phyloP scores from a whole-genome alignment of 2,329 filamentous ascomycete genomes.

The Fusarium drepaniforme region DNA sequence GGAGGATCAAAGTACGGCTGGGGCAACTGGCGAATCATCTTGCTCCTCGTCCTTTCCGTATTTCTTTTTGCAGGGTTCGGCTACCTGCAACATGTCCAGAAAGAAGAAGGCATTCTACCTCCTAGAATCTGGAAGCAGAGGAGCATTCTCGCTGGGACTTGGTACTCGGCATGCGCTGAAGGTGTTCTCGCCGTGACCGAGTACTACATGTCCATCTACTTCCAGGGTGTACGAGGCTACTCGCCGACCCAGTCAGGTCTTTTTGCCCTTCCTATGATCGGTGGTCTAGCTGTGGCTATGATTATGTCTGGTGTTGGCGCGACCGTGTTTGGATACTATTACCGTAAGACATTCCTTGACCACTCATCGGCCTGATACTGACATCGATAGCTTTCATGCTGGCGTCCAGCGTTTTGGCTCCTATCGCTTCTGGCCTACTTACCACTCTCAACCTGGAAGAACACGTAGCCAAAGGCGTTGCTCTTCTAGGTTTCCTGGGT shows the following conservation, averaged over 20 bases:
- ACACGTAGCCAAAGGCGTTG: slow-evolving; percentile 35
- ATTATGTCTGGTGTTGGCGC: slow-evolving; percentile 39
- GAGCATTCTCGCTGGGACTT: slow-evolving; percentile 40
- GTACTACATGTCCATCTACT: slow-evolving; percentile 45
- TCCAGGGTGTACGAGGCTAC: slow-evolving; percentile 40
- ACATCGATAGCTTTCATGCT: slow-evolving; percentile 39
- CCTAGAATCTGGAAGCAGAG: slow-evolving; percentile 38
- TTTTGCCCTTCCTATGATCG: slow-evolving; percentile 39
- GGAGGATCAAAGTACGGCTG: slow-evolving; percentile 39
- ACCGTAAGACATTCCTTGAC: slow-evolving; percentile 6
- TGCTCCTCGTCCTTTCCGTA: slow-evolving; percentile 22
- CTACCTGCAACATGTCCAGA: slow-evolving; percentile 35
- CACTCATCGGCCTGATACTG: fast-evolving
- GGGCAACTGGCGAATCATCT: slow-evolving; percentile 36
- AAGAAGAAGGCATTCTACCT: slow-evolving; percentile 30
- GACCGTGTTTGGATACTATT: slow-evolving; percentile 40
- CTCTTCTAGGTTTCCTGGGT: slow-evolving; percentile 35
- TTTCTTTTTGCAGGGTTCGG: slow-evolving; percentile 26
- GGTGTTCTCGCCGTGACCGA: slow-evolving; percentile 39
- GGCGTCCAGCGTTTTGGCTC: slow-evolving; percentile 34
- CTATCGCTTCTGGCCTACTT: slow-evolving; percentile 36
- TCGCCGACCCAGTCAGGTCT: slow-evolving; percentile 32
- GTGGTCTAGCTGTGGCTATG: slow-evolving; percentile 25
- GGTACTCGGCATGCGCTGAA: slow-evolving; percentile 39
- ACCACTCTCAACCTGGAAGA: slow-evolving; percentile 37